These are phyloP conservation scores for Telopea speciosissima DNA, from an alignment of 177 flowering plant genomes.

Conservation along the genomic window DNA sequence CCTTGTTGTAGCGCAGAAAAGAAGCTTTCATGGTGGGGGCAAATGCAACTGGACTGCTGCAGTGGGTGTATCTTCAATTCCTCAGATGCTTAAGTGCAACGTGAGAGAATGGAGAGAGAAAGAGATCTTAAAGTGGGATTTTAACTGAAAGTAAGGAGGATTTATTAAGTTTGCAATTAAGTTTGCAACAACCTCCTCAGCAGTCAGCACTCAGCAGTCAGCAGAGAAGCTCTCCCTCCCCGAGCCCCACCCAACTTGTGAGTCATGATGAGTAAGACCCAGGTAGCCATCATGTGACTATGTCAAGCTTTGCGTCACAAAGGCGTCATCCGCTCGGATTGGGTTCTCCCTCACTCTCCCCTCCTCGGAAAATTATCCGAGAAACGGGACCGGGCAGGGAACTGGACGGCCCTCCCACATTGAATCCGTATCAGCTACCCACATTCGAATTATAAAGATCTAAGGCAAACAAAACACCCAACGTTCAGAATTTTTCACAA, in stretches of 20 bases:
- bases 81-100: too few species aligned
- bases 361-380: too few species aligned
- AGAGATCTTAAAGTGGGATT: slow-evolving; percentile 14
- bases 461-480: too few species aligned
- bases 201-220: not conserved
- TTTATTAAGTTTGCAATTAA: too few species aligned
- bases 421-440: too few species aligned
- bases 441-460: not conserved
- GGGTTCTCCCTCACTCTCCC: not conserved
- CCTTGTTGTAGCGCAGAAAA: slow-evolving; percentile 16
- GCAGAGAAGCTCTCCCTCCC: not conserved
- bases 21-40: slow-evolving; percentile 6
- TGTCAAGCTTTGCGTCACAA: slow-evolving; percentile 5
- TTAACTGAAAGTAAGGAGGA: slow-evolving; percentile 26
- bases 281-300: too few species aligned
- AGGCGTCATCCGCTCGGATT: slow-evolving; percentile 9
- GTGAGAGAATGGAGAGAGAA: not conserved
- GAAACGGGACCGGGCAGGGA: too few species aligned
- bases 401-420: too few species aligned
- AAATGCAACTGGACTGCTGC: not conserved
- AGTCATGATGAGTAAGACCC: not conserved
- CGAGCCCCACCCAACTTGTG: not conserved
- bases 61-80: not conserved
- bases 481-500: too few species aligned
- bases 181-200: too few species aligned